Evolutionary conservation across 2,329 filamentous ascomycete genomes (phyloP), one percentile per base, ranked within the genome.

Genomic region (Aspergillus neoniger): DNA sequence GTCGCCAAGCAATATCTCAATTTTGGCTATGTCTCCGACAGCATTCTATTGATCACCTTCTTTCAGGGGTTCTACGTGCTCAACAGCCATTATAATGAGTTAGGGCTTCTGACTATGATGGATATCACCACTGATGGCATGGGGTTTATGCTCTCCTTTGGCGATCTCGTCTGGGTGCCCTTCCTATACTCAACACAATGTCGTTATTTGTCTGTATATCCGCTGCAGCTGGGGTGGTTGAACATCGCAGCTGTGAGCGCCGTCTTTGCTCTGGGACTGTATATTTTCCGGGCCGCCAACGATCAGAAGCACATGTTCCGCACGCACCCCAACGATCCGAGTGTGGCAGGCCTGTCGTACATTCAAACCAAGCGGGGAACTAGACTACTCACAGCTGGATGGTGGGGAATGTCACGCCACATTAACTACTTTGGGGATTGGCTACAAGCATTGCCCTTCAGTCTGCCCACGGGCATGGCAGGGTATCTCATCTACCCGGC

Each of bases 371-470:
- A 87, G 73, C 83, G 86, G 1, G 93, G 93, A 55, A 91, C 89
- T 62, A 88, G 88, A 65, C 86, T 96, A 9, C 82, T 96, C 59
- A 86, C 88, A 3, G 88, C 89, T 1, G 92, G 92, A 58, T 97
- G 93, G 92, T 96, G 93, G 93, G 93, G 92, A 41, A 82, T 86
- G 17, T 89, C 92, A 0, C 86, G 92, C 44, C 93, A 97, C 77
- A 92, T 96, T 82, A 97, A 96, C 80, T 96, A 97, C 76, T 79
- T 95, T 1, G 92, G 92, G 56, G 92, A 97, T 79, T 96, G 92
- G 92, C 82, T 96, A 65, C 92, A 96, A 85, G 85, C 88, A 8
- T 96, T 91, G 90, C 86, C 91, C 0, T 96, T 93, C 77, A 91
- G 88, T 67, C 82, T 96, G 30, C 92, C 93, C 1, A 96, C 92